Percentiles rank a stretch among this genome's conserved stretches.
Conservation (phyloP, 2,329 filamentous ascomycete species). For the Fusarium protoensiforme region DNA sequence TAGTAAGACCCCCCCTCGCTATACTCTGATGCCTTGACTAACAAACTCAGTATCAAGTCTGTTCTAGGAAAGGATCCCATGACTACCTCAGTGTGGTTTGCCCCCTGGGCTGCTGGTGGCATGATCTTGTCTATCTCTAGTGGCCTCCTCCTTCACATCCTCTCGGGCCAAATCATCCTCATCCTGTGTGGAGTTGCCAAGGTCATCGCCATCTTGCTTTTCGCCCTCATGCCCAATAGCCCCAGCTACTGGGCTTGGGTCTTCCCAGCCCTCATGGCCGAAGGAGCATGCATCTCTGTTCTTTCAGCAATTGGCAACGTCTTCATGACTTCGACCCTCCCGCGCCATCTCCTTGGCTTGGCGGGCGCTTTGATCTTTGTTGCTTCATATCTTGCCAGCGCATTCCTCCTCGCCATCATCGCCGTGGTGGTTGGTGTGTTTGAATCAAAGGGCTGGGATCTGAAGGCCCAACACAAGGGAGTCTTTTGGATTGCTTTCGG, state of each 20-base stretch:
- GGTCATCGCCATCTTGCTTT: slow-evolving; percentile 62
- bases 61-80: slow-evolving; percentile 62
- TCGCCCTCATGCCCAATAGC: slow-evolving; percentile 64
- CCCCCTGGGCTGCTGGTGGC: slow-evolving; percentile 68
- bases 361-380: slow-evolving; percentile 73
- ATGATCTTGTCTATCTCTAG: slow-evolving; percentile 63
- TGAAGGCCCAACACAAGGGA: slow-evolving; percentile 65
- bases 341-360: slow-evolving; percentile 68
- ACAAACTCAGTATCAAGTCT: slow-evolving; percentile 57
- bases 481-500: slow-evolving; percentile 71
- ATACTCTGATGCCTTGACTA: background rate
- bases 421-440: slow-evolving; percentile 60
- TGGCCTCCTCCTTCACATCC: slow-evolving; percentile 64
- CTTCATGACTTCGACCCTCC: slow-evolving; percentile 72
- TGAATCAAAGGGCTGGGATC: slow-evolving; percentile 53
- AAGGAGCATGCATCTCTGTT: slow-evolving; percentile 73
- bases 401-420: slow-evolving; percentile 69
- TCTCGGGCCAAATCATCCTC: slow-evolving; percentile 64
- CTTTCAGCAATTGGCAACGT: slow-evolving; percentile 73
- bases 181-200: slow-evolving; percentile 62
- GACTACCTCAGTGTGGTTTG: slow-evolving; percentile 67
- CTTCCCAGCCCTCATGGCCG: slow-evolving; percentile 68
- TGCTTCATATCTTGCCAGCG: slow-evolving; percentile 70
- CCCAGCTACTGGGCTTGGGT: slow-evolving; percentile 71
- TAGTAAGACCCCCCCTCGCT: slow-evolving; percentile 60